phyloP scores from a whole-genome alignment of 768 basidiomycete species.

The Boletus sensibilis region DNA sequence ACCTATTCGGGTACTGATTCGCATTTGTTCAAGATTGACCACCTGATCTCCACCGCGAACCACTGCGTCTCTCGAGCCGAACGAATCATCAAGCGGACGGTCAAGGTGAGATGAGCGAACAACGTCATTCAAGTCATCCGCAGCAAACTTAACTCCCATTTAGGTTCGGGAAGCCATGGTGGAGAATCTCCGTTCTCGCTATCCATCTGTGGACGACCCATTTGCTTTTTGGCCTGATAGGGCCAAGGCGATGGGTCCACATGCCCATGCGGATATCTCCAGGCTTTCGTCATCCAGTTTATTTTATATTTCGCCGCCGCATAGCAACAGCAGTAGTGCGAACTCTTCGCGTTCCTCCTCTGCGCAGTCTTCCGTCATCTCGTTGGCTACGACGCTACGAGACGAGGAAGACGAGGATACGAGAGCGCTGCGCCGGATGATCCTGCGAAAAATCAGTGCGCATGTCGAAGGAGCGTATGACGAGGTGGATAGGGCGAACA shows the following conservation, averaged over 20 bases:
- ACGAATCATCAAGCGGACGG: constrained; percentile 51
- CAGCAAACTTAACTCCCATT: constrained; percentile 3
- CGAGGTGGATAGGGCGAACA: constrained; percentile 57
- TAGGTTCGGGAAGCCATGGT: constrained; percentile 54
- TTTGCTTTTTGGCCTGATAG: constrained; percentile 19
- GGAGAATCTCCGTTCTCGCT: constrained; percentile 39
- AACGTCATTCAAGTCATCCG: not conserved
- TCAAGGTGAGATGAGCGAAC: constrained; percentile 44
- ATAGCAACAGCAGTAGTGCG: constrained; percentile 8
- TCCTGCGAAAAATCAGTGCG: constrained; percentile 65
- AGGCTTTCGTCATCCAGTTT: constrained; percentile 7
- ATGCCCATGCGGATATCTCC: not conserved
- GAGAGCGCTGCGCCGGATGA: constrained; percentile 57
- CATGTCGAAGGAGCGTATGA: constrained; percentile 54
- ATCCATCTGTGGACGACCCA: constrained; percentile 20
- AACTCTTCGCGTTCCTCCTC: constrained; percentile 25
- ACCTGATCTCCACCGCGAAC: constrained; percentile 52
- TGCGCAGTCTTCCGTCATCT: constrained; percentile 39
- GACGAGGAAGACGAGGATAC: constrained; percentile 65
- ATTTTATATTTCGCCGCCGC: constrained; percentile 25
- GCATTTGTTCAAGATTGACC: constrained; percentile 45
- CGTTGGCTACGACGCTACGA: constrained; percentile 48
- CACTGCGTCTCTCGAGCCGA: constrained; percentile 59
- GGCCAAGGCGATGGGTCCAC: not conserved
- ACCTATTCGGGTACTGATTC: constrained; percentile 6